Base-by-base conservation (phyloP, 2,329 filamentous ascomycete species). In the Aspergillus chevalieri region DNA sequence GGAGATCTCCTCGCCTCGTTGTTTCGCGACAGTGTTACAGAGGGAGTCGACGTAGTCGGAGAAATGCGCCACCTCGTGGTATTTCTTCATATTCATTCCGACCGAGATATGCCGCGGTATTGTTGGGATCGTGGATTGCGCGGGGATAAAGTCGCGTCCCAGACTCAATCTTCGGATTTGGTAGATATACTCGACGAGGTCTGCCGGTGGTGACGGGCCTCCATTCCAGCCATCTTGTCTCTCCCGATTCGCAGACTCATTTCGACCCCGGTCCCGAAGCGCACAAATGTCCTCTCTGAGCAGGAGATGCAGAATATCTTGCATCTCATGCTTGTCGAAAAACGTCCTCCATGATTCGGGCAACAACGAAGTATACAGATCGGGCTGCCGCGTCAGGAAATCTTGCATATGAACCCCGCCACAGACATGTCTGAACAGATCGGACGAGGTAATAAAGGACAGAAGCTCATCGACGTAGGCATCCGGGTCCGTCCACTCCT, bases 321-420 rank as follows among this genome's bases (percentile, higher is more conserved):
- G 86, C 6, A 90, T 80, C 46, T 87, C 81, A 62, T 82, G 81
- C 15, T 78, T 70, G 33, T 85, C 72, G 57, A 97, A 84, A 72
- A 90, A 97, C 0, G 75, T 65, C 55, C 88, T 82, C 93, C 93
- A 98, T 68, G 90, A 84, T 52, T 79, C 66, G 0, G 90, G 88
- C 1, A 98, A 70, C 1, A 92, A 79, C 1, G 80, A 77, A 47
- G 86, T 81, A 66, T 95, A 98, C 0, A 96, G 78, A 55, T 89
- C 86, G 4, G 89, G 88, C 44, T 89, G 82, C 39, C 83, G 82
- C 2, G 90, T 96, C 72, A 96, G 89, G 71, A 98, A 97, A 67
- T 98, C 93, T 49, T 97, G 78, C 54, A 98, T 91, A 65, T 98
- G 93, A 1, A 97, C 88, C n/a, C 92, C 91, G 47, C 93, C 93